These are phyloP conservation scores for Penicillium longicatenatum DNA, from an alignment of 495 filamentous ascomycete genomes.

Conservation along the genomic window DNA sequence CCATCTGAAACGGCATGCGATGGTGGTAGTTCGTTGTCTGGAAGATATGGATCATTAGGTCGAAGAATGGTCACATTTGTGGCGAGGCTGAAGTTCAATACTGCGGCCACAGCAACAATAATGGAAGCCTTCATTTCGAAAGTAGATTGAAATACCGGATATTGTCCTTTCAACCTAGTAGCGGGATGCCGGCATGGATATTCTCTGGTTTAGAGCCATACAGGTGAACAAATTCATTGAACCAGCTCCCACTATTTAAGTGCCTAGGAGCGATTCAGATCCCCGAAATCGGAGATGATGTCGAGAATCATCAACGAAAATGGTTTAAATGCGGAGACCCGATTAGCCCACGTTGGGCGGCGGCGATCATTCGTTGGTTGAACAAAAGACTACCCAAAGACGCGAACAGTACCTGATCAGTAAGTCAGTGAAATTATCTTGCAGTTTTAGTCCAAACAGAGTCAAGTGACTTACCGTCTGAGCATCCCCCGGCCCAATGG, in stretches of 20 bases:
- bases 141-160: background rate
- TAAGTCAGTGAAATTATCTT: background rate
- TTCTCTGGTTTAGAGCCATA: background rate
- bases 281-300: background rate
- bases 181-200: background rate
- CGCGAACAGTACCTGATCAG: constrained; percentile 27
- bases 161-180: background rate
- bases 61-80: constrained; percentile 17
- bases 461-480: constrained; percentile 50
- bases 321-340: background rate
- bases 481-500: constrained; percentile 65
- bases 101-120: constrained; percentile 5
- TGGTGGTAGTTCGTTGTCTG: constrained; percentile 21
- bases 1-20: constrained; percentile 28
- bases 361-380: constrained; percentile 7
- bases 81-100: constrained; percentile 1
- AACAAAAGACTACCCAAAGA: constrained; percentile 23
- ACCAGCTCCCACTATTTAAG: background rate
- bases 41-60: constrained; percentile 17
- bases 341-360: constrained; percentile 10
- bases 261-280: background rate
- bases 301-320: background rate
- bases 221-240: background rate
- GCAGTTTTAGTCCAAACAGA: background rate
- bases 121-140: constrained; percentile 13